Conservation (phyloP, 352 stramenopile species). For the Pythium oligandrum region DNA sequence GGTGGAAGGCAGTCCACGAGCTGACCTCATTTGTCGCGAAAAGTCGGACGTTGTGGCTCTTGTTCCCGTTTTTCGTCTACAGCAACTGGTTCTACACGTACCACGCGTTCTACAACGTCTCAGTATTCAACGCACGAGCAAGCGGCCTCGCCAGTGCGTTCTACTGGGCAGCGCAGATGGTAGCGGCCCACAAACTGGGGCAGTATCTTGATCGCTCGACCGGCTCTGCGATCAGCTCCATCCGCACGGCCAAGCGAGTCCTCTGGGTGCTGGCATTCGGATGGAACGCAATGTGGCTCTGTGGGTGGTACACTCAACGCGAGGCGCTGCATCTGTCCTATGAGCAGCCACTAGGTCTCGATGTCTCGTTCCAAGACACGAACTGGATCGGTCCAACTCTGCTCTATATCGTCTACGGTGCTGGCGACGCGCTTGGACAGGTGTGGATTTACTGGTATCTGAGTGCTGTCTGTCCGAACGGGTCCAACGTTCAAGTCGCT, state of each 20-base stretch:
- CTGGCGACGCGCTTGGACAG: slow-evolving; percentile 70
- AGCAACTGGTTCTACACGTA: slow-evolving; percentile 72
- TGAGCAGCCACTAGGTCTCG: slow-evolving; percentile 16
- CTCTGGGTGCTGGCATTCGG: slow-evolving; percentile 18
- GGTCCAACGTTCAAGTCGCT: slow-evolving; percentile 25
- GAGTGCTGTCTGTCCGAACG: slow-evolving; percentile 30
- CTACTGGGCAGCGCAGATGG: slow-evolving; percentile 48
- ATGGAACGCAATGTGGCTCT: slow-evolving; percentile 34
- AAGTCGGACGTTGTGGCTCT: slow-evolving; percentile 12
- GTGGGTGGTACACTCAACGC: slow-evolving; percentile 22
- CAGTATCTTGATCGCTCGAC: slow-evolving; percentile 17
- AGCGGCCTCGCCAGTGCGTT: slow-evolving; percentile 27
- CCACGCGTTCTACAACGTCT: slow-evolving; percentile 47
- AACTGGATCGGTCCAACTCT: slow-evolving; percentile 26
- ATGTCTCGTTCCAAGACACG: slow-evolving; percentile 13
- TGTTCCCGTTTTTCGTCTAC: slow-evolving; percentile 52
- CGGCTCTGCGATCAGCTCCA: neutral
- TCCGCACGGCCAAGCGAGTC: slow-evolving; percentile 1
- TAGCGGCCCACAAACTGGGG: slow-evolving; percentile 24
- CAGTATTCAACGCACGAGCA: slow-evolving; percentile 37
- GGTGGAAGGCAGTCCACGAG: neutral
- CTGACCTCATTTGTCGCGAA: slow-evolving; percentile 3
- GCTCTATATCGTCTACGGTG: slow-evolving; percentile 67
- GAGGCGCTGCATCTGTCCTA: slow-evolving; percentile 20
- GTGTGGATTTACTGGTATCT: slow-evolving; percentile 83